Base-by-base conservation (phyloP, 2,329 filamentous ascomycete species). In the Fusarium incarnatum region DNA sequence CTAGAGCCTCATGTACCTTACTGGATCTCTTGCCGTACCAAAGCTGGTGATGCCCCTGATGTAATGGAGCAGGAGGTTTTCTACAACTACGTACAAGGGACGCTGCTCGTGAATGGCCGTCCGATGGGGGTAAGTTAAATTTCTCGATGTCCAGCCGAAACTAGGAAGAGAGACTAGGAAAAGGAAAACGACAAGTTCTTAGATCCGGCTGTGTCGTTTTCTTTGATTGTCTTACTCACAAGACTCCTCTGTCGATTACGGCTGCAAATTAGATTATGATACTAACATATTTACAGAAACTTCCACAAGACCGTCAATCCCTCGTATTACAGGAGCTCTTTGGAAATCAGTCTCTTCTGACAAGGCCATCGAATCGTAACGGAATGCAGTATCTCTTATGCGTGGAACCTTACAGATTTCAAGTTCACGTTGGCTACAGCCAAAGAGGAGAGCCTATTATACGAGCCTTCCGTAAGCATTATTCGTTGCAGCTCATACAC, bases 311-410 rank as follows among this genome's bases (percentile, higher is more conserved):
- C 4, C 84, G 81, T 20, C 79, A 82, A 0, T 61, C 68, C 0
- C 66, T 79, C 6, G 55, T 73, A 1, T 78, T 89, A 23, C 77
- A 79, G 7, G 79, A 83, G 9, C 79, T 92, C 0, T 89, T 92
- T 71, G 87, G 87, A 0, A 78, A 84, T 5, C 83, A 87, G 25
- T 80, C 79, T 16, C 81, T 89, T 0, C 79, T 83, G 3, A 85
- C 84, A 0, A 87, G 76, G 28, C 86, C 88, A 0, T 90, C 89
- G 0, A 56, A 71, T 0, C 68, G 86, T 0, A 76, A 71, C 0
- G 87, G 85, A 0, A 91, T 92, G 87, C 82, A 81, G 2, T 85
- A 88, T 79, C 13, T 62, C 57, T n/a, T 25, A 28, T 75, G 58
- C 58, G 52, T 32, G 22, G 55, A 18, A 48, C 76, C 62, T 23